phyloP scores from a whole-genome alignment of 2,329 filamentous ascomycete genomes.

The Iodosphaeria phyllophila region DNA sequence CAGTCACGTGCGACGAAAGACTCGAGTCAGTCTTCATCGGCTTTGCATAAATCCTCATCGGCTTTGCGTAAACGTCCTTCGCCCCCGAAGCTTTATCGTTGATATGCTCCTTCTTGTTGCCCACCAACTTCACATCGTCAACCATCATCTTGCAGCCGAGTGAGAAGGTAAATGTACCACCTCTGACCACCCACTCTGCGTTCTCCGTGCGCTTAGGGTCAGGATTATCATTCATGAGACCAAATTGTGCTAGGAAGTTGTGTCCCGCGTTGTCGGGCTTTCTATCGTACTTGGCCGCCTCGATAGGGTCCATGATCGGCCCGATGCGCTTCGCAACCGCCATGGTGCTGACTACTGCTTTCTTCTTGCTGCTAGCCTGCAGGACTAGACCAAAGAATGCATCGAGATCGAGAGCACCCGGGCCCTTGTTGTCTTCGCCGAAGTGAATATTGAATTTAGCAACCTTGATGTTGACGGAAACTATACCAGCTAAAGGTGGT shows the following conservation, averaged over 20 bases:
- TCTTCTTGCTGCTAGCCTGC: too few relatives aligned
- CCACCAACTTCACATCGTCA: constrained; percentile 3
- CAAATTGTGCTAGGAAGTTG: constrained; percentile 5
- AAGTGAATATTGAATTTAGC: constrained; percentile 10
- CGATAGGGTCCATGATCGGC: too few relatives aligned
- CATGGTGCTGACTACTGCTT: too few relatives aligned
- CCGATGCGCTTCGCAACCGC: too few relatives aligned
- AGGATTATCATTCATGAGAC: constrained; percentile 4
- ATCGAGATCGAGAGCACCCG: constrained; percentile 1
- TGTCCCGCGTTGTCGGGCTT: constrained; percentile 3
- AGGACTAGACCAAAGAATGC: constrained; percentile 2
- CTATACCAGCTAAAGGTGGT: constrained; percentile 11
- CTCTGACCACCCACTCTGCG: constrained; percentile 6
- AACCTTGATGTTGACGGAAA: constrained; percentile 15
- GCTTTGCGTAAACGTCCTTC: constrained; percentile 2
- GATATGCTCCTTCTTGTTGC: constrained; percentile 1
- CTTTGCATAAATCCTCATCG: constrained; percentile 3
- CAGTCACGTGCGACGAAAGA: constrained; percentile 1
- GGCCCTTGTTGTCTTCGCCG: constrained; percentile 2
- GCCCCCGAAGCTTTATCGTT: not conserved
- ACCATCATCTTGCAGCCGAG: constrained; percentile 7
- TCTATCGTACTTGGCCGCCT: not conserved
- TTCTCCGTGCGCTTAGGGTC: constrained; percentile 3
- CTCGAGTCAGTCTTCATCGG: too few relatives aligned
- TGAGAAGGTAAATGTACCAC: constrained; percentile 7